These are phyloP conservation scores for Pulchroboletus neoregius DNA, from an alignment of 1,284 basidiomycete genomes.

Conservation along the genomic window DNA sequence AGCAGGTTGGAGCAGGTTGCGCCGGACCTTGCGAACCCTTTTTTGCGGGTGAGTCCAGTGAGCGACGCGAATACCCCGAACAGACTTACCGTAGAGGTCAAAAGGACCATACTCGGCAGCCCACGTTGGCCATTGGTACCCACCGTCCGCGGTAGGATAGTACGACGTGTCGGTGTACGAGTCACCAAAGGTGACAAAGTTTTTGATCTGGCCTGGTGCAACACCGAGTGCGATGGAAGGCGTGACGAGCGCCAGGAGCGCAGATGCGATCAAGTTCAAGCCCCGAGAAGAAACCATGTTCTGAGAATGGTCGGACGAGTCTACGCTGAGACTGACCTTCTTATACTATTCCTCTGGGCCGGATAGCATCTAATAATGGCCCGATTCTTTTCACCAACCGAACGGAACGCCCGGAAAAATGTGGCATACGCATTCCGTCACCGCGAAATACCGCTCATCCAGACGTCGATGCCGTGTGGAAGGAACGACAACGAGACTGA, in stretches of 20 bases:
- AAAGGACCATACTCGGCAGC: slow-evolving; percentile 39
- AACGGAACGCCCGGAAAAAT: background rate
- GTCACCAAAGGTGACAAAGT: slow-evolving; percentile 44
- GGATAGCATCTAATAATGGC: background rate
- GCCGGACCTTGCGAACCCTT: slow-evolving; percentile 40
- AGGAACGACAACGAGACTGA: too few species aligned
- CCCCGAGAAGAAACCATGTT: slow-evolving; percentile 9
- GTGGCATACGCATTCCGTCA: background rate
- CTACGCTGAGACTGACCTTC: too few species aligned
- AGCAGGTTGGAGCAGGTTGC: slow-evolving; percentile 44
- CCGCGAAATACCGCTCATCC: background rate
- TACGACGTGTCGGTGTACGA: slow-evolving; percentile 42
- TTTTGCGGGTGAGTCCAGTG: background rate
- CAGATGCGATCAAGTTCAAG: slow-evolving; percentile 3
- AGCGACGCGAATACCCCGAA: background rate
- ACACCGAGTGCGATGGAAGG: slow-evolving; percentile 16
- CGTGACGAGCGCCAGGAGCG: slow-evolving; percentile 14
- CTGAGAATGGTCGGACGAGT: too few species aligned
- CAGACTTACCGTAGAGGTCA: slow-evolving; percentile 34
- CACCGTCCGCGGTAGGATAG: slow-evolving; percentile 34
- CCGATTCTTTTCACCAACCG: background rate
- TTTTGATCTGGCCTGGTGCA: slow-evolving; percentile 37
- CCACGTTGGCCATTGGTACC: slow-evolving; percentile 43
- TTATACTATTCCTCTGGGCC: background rate
- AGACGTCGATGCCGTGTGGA: too few species aligned